Conservation (phyloP, 352 stramenopile species). For the Phytophthora podocarpi region DNA sequence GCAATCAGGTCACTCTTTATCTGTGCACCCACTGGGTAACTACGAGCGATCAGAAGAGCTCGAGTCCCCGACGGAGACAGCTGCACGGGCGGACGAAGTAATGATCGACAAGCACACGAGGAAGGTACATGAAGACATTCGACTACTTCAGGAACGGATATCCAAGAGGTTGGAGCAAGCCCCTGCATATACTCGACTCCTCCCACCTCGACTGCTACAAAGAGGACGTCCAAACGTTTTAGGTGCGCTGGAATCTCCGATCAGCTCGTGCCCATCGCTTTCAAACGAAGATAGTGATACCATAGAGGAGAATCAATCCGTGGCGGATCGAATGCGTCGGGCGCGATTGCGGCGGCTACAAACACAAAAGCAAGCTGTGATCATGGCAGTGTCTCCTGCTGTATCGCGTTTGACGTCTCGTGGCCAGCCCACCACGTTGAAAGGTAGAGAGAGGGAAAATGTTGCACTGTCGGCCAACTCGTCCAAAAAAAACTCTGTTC, state of each 20-base stretch:
- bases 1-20: neutral
- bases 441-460: slow-evolving; percentile 21
- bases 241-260: slow-evolving; percentile 7
- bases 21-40: no score
- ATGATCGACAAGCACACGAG: slow-evolving; percentile 63
- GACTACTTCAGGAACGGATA: slow-evolving; percentile 68
- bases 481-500: slow-evolving; percentile 12
- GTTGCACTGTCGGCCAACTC: slow-evolving; percentile 5
- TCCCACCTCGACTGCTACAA: slow-evolving; percentile 5
- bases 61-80: neutral
- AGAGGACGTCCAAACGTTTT: neutral
- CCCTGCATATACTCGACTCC: slow-evolving; percentile 12
- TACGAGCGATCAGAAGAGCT: neutral
- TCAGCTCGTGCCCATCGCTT: slow-evolving; percentile 39
- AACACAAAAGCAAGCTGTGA: slow-evolving; percentile 23
- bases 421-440: neutral
- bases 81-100: slow-evolving; percentile 27
- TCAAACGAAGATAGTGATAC: slow-evolving; percentile 35
- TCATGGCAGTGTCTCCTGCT: slow-evolving; percentile 18
- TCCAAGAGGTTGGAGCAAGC: slow-evolving; percentile 59
- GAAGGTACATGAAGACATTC: slow-evolving; percentile 79
- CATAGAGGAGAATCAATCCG: slow-evolving; percentile 13
- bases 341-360: slow-evolving; percentile 25
- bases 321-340: slow-evolving; percentile 16
- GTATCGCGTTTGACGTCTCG: slow-evolving; percentile 11